Percentiles rank a stretch among this genome's conserved stretches.
phyloP scores from a whole-genome alignment of 768 basidiomycete genomes.

The Clavaria fumosa region DNA sequence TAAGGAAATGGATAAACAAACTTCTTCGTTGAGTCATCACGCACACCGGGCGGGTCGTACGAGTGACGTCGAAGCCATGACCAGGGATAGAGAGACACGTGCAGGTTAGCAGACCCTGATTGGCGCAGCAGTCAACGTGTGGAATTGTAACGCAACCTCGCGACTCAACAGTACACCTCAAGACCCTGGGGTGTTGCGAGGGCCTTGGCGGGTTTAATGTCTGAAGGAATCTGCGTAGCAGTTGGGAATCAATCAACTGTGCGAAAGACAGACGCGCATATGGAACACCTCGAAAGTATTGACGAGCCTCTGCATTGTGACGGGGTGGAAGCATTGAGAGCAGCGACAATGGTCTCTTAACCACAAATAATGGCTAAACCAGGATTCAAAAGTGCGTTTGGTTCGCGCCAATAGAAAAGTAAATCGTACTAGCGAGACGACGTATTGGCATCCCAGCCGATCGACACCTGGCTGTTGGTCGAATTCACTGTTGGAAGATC shows the following conservation, averaged over 20 bases:
- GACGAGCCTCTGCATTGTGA: slow-evolving; percentile 82
- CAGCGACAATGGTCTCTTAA: slow-evolving; percentile 89
- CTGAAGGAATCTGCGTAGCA: slow-evolving; percentile 48
- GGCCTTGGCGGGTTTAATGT: slow-evolving; percentile 49
- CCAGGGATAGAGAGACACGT: slow-evolving; percentile 82
- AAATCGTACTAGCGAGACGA: slow-evolving; percentile 63
- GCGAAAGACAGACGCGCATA: not conserved
- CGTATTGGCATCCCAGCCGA: slow-evolving; percentile 57
- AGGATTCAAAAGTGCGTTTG: not conserved
- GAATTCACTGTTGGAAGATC: slow-evolving; percentile 38
- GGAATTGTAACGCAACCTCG: slow-evolving; percentile 7
- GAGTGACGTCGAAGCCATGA: slow-evolving; percentile 64
- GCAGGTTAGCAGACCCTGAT: slow-evolving; percentile 37
- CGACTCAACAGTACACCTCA: slow-evolving; percentile 62
- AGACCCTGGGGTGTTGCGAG: slow-evolving; percentile 47
- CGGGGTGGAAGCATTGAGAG: slow-evolving; percentile 66
- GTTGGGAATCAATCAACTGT: slow-evolving; percentile 2
- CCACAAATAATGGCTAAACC: slow-evolving; percentile 73
- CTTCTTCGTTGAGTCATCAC: slow-evolving; percentile 25
- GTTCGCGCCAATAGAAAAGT: not conserved
- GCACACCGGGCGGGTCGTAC: slow-evolving; percentile 51
- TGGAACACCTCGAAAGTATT: slow-evolving; percentile 63
- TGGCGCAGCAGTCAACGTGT: slow-evolving; percentile 1
- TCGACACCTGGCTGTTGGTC: slow-evolving; percentile 44
- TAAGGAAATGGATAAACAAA: not conserved